A percentile compares a stretch with the other conserved stretches of the same genome.
phyloP scores from a whole-genome alignment of 2,329 filamentous ascomycete species.

The Aureobasidium lini region DNA sequence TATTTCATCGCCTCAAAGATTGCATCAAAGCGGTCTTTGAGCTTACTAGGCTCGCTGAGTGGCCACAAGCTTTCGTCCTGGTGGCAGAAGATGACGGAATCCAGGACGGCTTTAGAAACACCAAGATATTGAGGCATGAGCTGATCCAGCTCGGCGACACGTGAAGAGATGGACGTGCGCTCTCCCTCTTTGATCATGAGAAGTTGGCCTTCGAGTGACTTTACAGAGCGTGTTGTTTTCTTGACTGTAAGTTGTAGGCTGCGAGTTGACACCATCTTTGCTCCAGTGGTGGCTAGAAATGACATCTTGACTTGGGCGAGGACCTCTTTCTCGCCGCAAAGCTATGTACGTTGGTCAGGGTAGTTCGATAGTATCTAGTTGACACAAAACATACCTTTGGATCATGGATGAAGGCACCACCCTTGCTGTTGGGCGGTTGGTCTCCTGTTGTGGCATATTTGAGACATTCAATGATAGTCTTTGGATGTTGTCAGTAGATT shows the following conservation, averaged over 20 bases:
- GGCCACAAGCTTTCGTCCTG: conserved; percentile 98
- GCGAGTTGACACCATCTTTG: conserved; percentile 74
- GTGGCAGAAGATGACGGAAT: conserved; percentile 96
- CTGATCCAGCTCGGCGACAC: conserved; percentile 71
- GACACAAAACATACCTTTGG: conserved; percentile 56
- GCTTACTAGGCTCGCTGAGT: conserved; percentile 72
- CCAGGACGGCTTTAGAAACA: conserved; percentile 81
- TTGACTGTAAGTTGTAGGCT: conserved; percentile 81
- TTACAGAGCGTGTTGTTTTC: conserved; percentile 67
- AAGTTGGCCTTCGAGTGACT: conserved; percentile 76
- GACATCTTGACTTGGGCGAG: conserved; percentile 85
- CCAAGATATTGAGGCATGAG: conserved; percentile 81
- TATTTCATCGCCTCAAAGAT: conserved; percentile 98
- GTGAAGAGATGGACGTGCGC: conserved; percentile 67
- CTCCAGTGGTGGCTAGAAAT: conserved; percentile 71
- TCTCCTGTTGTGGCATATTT: conserved; percentile 97
- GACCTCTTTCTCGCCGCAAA: conserved; percentile 80
- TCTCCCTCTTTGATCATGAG: conserved; percentile 73
- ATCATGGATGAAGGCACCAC: conserved; percentile 92
- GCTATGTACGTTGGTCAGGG: conserved; percentile 27
- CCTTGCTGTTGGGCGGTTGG: conserved; percentile 80
- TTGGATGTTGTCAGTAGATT: conserved; percentile 20
- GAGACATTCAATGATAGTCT: conserved; percentile 94
- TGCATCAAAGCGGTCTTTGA: conserved; percentile 95
- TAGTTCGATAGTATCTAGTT: background rate